Evolutionary conservation across 257 asterid genomes (phyloP), one percentile per base, ranked within the genome.

Genomic region (Solanum pennellii): DNA sequence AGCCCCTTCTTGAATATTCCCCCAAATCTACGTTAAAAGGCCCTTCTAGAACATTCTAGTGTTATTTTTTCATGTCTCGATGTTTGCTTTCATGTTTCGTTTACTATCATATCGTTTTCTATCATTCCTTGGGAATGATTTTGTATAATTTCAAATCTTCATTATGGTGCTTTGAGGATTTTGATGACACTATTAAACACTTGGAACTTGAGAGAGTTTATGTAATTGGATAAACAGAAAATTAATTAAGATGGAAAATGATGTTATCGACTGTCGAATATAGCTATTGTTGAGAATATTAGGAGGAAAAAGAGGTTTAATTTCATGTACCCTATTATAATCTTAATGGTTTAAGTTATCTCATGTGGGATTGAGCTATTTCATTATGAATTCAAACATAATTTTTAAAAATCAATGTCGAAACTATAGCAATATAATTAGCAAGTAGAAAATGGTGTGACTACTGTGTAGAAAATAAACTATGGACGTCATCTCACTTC

Each of bases 11-110:
- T n/a, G n/a, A n/a, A n/a, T n/a, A n/a, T n/a, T n/a, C n/a, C n/a
- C n/a, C n/a, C n/a, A n/a, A n/a, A n/a, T n/a, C n/a, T n/a, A n/a
- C n/a, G n/a, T n/a, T n/a, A n/a, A n/a, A n/a, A n/a, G n/a, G n/a
- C n/a, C n/a, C n/a, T n/a, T n/a, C n/a, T n/a, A n/a, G 47, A 89
- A 85, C 87, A 89, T 73, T 62, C 73, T 9, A 41, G 92, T 89
- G 86, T 25, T n/a, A 49, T 69, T 41, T 14, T 20, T 37, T 44
- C 33, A 44, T 5, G 12, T 44, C 12, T 44, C 49, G 15, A 44
- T 44, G 14, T 3, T 37, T 74, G 7, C 82, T 10, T 10, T 74
- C 18, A 37, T 74, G 18, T 74, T 21, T 11, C 5, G 5, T 74
- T 12, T 18, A 73, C 8, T 23, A 7, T 16, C 0, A 1, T 52